Evolutionary conservation across 2,329 filamentous ascomycete genomes (phyloP), one percentile per base, ranked within the genome.

Genomic region (Neospermospora avenae): DNA sequence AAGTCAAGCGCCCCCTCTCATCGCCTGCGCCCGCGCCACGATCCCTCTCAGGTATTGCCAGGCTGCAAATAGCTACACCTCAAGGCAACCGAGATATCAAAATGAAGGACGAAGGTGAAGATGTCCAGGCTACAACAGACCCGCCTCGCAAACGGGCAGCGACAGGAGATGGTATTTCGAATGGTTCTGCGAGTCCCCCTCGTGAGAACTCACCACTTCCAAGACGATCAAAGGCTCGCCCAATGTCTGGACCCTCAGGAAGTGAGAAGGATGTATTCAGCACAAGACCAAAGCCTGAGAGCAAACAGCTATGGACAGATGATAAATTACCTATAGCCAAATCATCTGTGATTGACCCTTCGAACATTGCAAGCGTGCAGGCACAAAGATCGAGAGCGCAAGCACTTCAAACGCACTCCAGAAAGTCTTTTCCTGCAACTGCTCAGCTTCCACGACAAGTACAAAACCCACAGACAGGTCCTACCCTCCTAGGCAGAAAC

Each of bases 401-500:
- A 39, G 56, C 52, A 16, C 45, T 64, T 7, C 67, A 65, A 31
- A 49, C 60, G 25, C 63, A 59, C 18, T 7, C 58, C 18, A 62
- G 62, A 46, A 67, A 62, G 51, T 44, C 59, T 22, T 63, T 52
- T 44, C 24, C 45, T 14, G 31, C 64, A 61, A 39, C 22, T 10
- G 52, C 45, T 24, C 52, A 53, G 22, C 44, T 25, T n/a, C 5
- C 44, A 16, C 46, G 39, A 6, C 42, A 44, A 34, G 18, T 31
- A 10, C 53, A 55, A 45, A 45, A 5, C 34, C 34, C 13, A 11
- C 86, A 0, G 76, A 0, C 82, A 85, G 0, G 92, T 95, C 7
- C 87, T 86, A 34, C 45, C 10, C 58, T 55, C 11, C 34, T 59
- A 2, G 22, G 49, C 20, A 31, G 42, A 0, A 87, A 91, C 13